phyloP scores from a whole-genome alignment of 495 filamentous ascomycete species.

The Penicillium salamii region DNA sequence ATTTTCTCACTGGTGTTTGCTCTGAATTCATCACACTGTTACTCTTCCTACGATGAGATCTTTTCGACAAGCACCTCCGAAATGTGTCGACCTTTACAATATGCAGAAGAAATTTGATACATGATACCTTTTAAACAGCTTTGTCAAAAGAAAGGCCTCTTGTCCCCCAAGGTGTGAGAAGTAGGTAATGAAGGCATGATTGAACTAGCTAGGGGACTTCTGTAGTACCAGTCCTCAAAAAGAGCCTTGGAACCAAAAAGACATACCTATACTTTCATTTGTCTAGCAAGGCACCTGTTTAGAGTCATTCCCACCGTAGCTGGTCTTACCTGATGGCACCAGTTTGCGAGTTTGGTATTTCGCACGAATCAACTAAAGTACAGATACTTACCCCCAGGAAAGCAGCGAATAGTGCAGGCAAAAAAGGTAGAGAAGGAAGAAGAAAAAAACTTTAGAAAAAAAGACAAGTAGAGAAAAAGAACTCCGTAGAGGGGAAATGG shows the following conservation, averaged over 20 bases:
- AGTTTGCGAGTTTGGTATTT: conserved; percentile 15
- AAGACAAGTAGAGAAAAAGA: conserved; percentile 21
- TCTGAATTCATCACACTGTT: conserved; percentile 18
- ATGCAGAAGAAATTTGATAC: not conserved
- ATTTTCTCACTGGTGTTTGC: conserved; percentile 24
- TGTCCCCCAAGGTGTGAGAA: no score
- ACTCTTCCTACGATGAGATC: conserved; percentile 13
- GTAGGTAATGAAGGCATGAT: no score
- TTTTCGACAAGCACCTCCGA: not conserved
- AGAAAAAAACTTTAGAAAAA: not conserved
- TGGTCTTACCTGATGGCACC: conserved; percentile 59
- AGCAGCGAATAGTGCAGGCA: conserved; percentile 14
- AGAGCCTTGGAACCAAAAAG: no score
- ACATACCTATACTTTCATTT: conserved; percentile 27
- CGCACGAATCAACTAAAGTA: conserved; percentile 40
- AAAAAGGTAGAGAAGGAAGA: conserved; percentile 15
- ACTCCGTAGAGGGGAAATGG: conserved; percentile 15
- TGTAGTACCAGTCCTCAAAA: no score
- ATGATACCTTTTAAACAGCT: not conserved
- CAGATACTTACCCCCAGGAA: conserved; percentile 47
- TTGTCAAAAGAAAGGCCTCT: no score
- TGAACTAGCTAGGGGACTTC: no score
- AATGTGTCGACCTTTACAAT: not conserved
- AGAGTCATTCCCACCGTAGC: conserved; percentile 56
- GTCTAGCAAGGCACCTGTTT: conserved; percentile 31